Base-by-base conservation (phyloP, 257 asterid genomes). In the Fraxinus cuspidata region DNA sequence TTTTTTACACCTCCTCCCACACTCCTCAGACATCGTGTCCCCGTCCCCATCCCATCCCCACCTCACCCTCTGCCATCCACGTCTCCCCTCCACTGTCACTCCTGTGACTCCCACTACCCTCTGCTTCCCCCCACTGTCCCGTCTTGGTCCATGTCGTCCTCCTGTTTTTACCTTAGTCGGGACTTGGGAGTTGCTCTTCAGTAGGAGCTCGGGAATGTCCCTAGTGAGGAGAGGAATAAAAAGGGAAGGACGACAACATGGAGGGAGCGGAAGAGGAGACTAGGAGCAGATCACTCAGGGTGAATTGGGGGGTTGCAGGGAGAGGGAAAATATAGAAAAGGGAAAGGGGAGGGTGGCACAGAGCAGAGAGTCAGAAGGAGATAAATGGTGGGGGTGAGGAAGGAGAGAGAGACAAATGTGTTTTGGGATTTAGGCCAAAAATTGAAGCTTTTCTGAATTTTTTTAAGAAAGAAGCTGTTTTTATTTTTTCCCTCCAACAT, bases 201-300 rank as follows among this genome's bases (percentile, higher is more conserved):
- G 64, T 53, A 53, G 64, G 65, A 56, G 7, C 65, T 56, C 3
- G 4, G 10, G 28, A 56, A 21, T n/a, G 65, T n/a, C 12, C 27
- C 9, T 7, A 56, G 27, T 56, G 58, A 19, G 65, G 25, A 8
- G 58, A 19, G 65, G 10, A 21, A 56, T 18, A 21, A 56, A 21
- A 56, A 56, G 64, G 64, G 25, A 19, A 21, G 27, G 65, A 12
- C 28, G 4, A 56, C 12, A 56, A 7, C 35, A 5, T 71, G 53
- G 31, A 71, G 47, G 75, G 75, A 71, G 58, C 7, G 58, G 58
- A 47, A 47, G 58, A 5, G 21, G 58, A 47, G 58, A 47, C 21
- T 4, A 47, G 21, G 21, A 47, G 75, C 75, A 71, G 34, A 23
- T 23, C 60, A 74, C 58, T 70, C 37, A 34, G 29, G 32, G 16